These are phyloP conservation scores for Letharia lupina DNA, from an alignment of 495 filamentous ascomycete genomes.

Conservation along the genomic window DNA sequence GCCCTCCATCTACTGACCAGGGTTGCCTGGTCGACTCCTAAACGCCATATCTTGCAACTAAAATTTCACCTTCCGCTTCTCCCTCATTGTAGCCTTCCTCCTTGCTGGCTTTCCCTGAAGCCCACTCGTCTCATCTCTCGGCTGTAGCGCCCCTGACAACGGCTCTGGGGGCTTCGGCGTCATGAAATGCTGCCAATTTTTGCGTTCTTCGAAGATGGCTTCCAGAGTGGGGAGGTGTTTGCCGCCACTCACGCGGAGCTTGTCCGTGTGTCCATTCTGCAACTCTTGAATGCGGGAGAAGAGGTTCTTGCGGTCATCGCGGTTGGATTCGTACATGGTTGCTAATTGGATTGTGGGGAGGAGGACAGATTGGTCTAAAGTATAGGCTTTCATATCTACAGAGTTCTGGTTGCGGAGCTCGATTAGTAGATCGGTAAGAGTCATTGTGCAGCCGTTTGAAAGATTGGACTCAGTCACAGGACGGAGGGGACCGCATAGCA, in stretches of 20 bases:
- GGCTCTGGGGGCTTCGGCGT: not conserved
- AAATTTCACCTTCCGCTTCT: not conserved
- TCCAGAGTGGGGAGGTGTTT: conserved; percentile 2
- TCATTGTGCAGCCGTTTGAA: not conserved
- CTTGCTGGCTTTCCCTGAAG: not conserved
- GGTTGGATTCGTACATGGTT: conserved; percentile 8
- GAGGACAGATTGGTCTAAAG: not conserved
- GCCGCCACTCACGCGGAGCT: not conserved
- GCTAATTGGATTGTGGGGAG: conserved; percentile 14
- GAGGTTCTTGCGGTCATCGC: not conserved
- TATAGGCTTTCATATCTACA: not conserved
- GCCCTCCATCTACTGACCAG: not conserved
- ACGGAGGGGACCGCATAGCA: conserved; percentile 14
- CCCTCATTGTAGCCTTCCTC: not conserved
- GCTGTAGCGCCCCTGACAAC: not conserved
- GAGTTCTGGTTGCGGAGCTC: not conserved
- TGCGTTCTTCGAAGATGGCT: not conserved
- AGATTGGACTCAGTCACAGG: not conserved
- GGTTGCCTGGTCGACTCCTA: not conserved
- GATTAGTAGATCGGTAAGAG: not conserved
- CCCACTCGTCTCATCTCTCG: not conserved
- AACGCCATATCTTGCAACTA: not conserved
- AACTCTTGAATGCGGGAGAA: not conserved
- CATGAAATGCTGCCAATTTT: conserved; percentile 6
- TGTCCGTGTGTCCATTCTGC: conserved; percentile 7